Evolutionary conservation across 2,329 filamentous ascomycete genomes (phyloP).

Genomic region (Colletotrichum zoysiae): DNA sequence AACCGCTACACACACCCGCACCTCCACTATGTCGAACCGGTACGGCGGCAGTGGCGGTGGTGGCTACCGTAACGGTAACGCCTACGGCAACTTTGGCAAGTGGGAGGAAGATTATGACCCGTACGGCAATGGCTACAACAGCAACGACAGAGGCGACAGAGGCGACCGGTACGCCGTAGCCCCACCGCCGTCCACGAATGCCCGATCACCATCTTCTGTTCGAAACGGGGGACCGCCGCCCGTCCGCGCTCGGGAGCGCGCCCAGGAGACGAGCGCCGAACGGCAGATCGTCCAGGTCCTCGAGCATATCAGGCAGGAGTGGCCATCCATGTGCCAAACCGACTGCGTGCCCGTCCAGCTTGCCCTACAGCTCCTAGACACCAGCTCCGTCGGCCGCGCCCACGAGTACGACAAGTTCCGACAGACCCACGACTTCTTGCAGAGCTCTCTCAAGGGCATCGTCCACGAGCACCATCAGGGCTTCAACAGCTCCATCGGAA

Average conservation of each 20-base stretch:
- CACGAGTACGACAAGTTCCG: conserved; percentile 89
- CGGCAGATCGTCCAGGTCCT: conserved; percentile 74
- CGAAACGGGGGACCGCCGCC: conserved; percentile 49
- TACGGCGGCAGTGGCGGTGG: conserved; percentile 47
- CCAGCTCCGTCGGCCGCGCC: conserved; percentile 91
- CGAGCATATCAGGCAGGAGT: conserved; percentile 86
- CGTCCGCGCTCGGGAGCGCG: conserved; percentile 46
- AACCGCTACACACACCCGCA: conserved; percentile 27
- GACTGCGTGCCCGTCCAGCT: conserved; percentile 94
- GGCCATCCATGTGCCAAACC: conserved; percentile 90
- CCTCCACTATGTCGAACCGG: conserved; percentile 41
- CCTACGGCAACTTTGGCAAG: conserved; percentile 54
- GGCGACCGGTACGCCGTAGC: conserved; percentile 57
- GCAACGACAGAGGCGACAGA: conserved; percentile 53
- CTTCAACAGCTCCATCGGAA: conserved; percentile 98
- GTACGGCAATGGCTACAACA: conserved; percentile 58
- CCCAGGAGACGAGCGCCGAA: conserved; percentile 64
- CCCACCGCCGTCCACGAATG: conserved; percentile 47
- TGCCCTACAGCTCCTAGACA: conserved; percentile 93
- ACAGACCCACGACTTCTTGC: conserved; percentile 86
- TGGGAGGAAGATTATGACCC: conserved; percentile 65
- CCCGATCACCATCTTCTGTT: conserved; percentile 46
- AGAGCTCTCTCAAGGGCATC: conserved; percentile 91
- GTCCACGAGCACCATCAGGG: conserved; percentile 99
- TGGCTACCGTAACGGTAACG: conserved; percentile 57